Percentiles rank a stretch among this genome's conserved stretches.
phyloP scores from a whole-genome alignment of 768 basidiomycete genomes.

The Agaricus blazei region DNA sequence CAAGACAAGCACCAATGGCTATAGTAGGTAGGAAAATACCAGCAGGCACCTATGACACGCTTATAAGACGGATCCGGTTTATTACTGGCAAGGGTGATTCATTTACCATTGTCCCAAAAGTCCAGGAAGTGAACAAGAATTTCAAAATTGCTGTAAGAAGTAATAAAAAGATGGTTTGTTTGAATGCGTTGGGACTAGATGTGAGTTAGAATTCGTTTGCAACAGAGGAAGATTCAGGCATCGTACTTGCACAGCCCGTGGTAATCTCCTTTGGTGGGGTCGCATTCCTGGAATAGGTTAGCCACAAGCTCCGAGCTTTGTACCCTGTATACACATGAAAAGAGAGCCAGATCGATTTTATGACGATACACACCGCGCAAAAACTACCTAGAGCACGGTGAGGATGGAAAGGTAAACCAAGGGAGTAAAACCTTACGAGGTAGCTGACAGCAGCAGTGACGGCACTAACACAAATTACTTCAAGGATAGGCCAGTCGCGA shows the following conservation, averaged over 20 bases:
- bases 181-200: conserved; percentile 55
- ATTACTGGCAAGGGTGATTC: not conserved
- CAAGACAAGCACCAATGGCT: conserved; percentile 67
- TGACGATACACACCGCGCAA: conserved; percentile 40
- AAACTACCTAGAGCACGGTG: conserved; percentile 47
- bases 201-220: not conserved
- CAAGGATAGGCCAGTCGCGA: conserved; percentile 57
- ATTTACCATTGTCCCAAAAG: conserved; percentile 72
- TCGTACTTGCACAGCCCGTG: conserved; percentile 80
- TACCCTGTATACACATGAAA: conserved; percentile 34
- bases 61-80: not conserved
- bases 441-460: conserved; percentile 71
- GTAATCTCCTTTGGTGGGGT: conserved; percentile 57
- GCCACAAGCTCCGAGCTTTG: conserved; percentile 80
- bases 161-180: conserved; percentile 65
- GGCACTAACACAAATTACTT: conserved; percentile 57
- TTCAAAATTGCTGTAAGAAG: conserved; percentile 59
- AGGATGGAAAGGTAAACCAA: not conserved
- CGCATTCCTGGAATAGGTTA: conserved; percentile 81
- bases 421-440: conserved; percentile 37
- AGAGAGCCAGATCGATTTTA: not conserved
- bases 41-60: conserved; percentile 54
- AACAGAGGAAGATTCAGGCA: not conserved
- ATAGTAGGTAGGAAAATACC: conserved; percentile 77
- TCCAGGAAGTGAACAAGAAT: conserved; percentile 64